A percentile compares a stretch with the other conserved stretches of the same genome.
These are phyloP conservation scores for Emydomyces testavorans DNA, from an alignment of 2,329 filamentous ascomycete species.

Conservation along the genomic window DNA sequence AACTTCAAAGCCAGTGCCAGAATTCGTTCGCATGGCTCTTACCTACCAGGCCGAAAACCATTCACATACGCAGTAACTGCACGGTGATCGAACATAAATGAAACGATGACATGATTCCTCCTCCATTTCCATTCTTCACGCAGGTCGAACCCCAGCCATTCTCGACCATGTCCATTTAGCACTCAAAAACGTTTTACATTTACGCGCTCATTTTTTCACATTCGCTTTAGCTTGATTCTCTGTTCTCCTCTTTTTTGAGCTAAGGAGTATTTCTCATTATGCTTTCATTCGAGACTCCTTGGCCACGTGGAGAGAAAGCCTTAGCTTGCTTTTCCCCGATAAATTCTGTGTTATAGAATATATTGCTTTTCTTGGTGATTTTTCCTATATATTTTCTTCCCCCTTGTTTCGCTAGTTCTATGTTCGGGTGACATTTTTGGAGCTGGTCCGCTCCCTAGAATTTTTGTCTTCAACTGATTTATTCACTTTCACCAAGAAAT, in stretches of 20 bases:
- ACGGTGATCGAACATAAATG: background rate
- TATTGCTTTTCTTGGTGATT: background rate
- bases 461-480: background rate
- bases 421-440: too few relatives aligned
- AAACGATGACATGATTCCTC: slow-evolving; percentile 2
- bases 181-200: background rate
- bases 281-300: background rate
- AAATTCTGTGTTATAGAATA: background rate
- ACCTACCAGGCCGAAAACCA: background rate
- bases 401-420: background rate
- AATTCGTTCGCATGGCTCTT: background rate
- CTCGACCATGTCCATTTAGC: background rate
- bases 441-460: background rate
- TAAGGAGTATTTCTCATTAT: background rate
- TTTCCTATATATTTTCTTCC: background rate
- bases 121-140: background rate
- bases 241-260: background rate
- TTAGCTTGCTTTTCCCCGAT: background rate
- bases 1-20: background rate
- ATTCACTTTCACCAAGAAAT: background rate
- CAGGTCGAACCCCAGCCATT: background rate
- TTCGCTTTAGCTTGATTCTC: background rate
- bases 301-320: background rate
- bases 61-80: background rate
- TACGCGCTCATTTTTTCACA: background rate